Base-by-base conservation (phyloP, 441 rosid species). In the Kokia cookei region DNA sequence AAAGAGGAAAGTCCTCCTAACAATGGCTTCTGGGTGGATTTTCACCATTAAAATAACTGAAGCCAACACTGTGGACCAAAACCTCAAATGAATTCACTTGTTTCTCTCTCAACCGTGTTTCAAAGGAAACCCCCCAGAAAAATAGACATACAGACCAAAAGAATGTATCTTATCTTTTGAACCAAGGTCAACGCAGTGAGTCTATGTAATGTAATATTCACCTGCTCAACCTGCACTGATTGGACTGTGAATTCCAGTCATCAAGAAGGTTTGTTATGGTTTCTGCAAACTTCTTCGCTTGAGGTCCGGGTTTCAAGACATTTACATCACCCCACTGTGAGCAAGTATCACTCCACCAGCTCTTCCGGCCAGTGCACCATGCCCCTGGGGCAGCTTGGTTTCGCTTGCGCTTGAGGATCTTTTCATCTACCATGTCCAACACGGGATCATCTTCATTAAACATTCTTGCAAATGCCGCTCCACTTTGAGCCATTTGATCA, bases 281-380 rank as follows among this genome's bases (percentile, higher is more conserved):
- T 55, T 87, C 90, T 70, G 86, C 91, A 1, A 93, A 80, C 81
- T 74, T 91, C 81, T 84, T 88, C 0, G 93, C 90, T 70, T 84
- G 93, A 69, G 84, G 90, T 7, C 97, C 97, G 14, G 93, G 91
- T 77, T 82, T 91, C 43, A 89, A 77, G 7, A 89, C 79, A 57
- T 91, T 93, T 61, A 91, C 90, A 70, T 91, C 93, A 32, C 86
- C 95, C 98, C 99, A 91, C 32, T 85, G 92, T 7, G 93, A 84
- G 84, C 97, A 95, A 81, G 93, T 94, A 81, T 93, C 99, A 19
- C 78, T 82, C 96, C 88, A 88, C 93, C 94, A 87, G 69, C 83
- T 86, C 47, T 74, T 72, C n/a, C 86, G 82, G 65, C 99, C 92
- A 9, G 88, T 75, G 86, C 99, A 95, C 98, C 98, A 95, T 7